These are phyloP conservation scores for Cornus suecica DNA, from an alignment of 148 eudicot genomes.

Conservation along the genomic window DNA sequence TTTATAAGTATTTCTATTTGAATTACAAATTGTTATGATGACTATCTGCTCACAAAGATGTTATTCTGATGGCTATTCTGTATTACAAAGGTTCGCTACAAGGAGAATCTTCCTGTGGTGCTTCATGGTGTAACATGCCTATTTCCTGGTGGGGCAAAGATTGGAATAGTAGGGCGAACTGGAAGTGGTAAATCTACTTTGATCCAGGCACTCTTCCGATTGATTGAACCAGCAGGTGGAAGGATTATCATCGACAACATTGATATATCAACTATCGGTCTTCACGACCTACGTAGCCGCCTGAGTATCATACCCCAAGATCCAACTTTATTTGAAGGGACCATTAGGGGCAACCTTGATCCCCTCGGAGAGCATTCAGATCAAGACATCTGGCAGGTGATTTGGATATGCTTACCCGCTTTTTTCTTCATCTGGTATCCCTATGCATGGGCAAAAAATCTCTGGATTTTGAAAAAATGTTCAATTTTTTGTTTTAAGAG, in stretches of 20 bases:
- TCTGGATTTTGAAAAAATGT: background rate
- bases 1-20: background rate
- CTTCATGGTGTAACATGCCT: slow-evolving; percentile 77
- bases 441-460: background rate
- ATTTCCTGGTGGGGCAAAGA: slow-evolving; percentile 90
- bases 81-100: slow-evolving; percentile 70
- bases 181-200: slow-evolving; percentile 97
- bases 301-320: slow-evolving; percentile 98
- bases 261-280: slow-evolving; percentile 84
- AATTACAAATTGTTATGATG: background rate
- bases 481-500: background rate
- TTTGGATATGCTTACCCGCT: background rate
- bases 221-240: slow-evolving; percentile 84
- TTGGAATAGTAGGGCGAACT: slow-evolving; percentile 95
- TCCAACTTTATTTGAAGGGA: slow-evolving; percentile 95
- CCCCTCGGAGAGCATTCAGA: slow-evolving; percentile 90
- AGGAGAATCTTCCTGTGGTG: slow-evolving; percentile 86
- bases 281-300: slow-evolving; percentile 95
- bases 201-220: slow-evolving; percentile 86
- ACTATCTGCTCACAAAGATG: background rate
- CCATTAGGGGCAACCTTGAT: slow-evolving; percentile 85
- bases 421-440: slow-evolving; percentile 4
- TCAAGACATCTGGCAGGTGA: slow-evolving; percentile 84
- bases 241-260: slow-evolving; percentile 78
- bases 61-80: slow-evolving; percentile 1